Evolutionary conservation across 805 yeast species (phyloP), one percentile per base, ranked within the genome.

Genomic region (Candida pseudoglaebosa): DNA sequence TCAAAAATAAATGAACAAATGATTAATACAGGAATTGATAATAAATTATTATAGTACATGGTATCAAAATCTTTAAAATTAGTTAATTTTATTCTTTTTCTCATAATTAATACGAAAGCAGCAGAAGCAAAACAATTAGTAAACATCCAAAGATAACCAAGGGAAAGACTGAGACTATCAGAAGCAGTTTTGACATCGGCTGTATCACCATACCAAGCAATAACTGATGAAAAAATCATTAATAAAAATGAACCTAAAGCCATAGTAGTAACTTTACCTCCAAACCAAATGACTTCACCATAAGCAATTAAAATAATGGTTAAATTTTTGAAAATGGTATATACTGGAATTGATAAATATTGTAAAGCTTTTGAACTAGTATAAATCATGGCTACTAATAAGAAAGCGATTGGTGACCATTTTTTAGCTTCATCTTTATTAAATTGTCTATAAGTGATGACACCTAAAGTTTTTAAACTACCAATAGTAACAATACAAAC

Each of bases 231-330:
- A 42, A 93, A 71, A 38, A 93, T 96, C 95, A 93, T 93, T 61
- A 93, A 74, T 38, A 80, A 57, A 64, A 93, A 93, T 2, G 98
- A 84, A 30, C 88, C 82, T 48, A 93, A 71, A 34, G 95, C 89
- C 93, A 90, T 82, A 28, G 90, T 64, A 38, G 96, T 81, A 53
- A 91, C 96, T 45, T 73, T 67, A 48, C 97, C 97, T 45, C 96
- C 96, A 56, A 91, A 93, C 95, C 96, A 91, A 45, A 93, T 53
- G 24, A 91, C 97, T 70, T 93, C 99, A 71, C 98, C 98, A 62
- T 93, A 93, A 24, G 99, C 98, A 62, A 93, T 93, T 59, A 93
- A 71, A 50, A 93, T 91, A 59, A 93, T 93, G 45, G 99, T 91
- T 65, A 93, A 78, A 69, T 93, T 93, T 77, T 93, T 93, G 83